Evolutionary conservation across 441 rosid species (phyloP).

Genomic region (Bocquillonia castaneifolia): DNA sequence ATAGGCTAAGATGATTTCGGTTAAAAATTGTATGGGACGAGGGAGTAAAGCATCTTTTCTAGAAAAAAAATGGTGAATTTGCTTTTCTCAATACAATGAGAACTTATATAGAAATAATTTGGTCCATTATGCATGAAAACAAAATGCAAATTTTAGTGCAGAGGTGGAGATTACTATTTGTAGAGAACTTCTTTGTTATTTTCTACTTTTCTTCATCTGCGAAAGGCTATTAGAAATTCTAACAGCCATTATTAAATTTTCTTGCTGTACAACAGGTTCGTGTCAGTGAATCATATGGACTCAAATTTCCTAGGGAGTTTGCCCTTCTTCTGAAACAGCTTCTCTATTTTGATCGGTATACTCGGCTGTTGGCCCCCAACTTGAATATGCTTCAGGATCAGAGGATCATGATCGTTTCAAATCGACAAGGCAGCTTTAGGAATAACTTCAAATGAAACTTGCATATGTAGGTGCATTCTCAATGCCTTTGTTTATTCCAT

Average conservation of each 20-base stretch:
- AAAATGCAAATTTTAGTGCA: neutral
- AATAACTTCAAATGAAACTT: conserved; percentile 38
- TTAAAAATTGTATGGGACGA: neutral
- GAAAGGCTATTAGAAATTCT: neutral
- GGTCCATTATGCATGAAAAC: neutral
- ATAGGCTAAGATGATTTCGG: neutral
- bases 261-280: conserved; percentile 45
- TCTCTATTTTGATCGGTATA: conserved; percentile 88
- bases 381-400: conserved; percentile 98
- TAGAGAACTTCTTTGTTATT: neutral
- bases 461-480: neutral
- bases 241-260: conserved; percentile 3
- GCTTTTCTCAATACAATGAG: neutral
- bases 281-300: conserved; percentile 86
- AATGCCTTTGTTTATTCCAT: neutral
- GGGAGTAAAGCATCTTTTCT: no score
- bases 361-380: conserved; percentile 85
- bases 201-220: neutral
- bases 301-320: conserved; percentile 86
- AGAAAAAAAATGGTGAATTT: neutral
- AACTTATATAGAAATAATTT: neutral
- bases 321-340: conserved; percentile 96
- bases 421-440: conserved; percentile 47
- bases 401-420: conserved; percentile 70
- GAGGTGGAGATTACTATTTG: neutral